Conservation (phyloP, 306 rosid species). For the Rubus idaeus region DNA sequence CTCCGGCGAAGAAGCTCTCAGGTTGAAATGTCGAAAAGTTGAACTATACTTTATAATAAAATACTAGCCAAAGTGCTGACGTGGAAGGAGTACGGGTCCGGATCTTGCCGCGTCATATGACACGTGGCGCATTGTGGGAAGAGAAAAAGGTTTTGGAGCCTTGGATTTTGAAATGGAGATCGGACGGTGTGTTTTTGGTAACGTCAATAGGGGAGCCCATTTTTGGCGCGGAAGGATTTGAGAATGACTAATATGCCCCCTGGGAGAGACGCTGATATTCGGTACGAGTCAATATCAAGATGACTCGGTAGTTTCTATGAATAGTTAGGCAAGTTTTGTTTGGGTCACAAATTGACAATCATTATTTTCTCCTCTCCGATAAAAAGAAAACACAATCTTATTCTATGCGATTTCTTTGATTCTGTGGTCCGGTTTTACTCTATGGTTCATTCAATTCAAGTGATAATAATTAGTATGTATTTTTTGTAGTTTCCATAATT, state of each 20-base stretch:
- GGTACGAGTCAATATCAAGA: too few species aligned
- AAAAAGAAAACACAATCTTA: neutral
- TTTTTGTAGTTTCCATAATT: too few species aligned
- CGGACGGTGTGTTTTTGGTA: neutral
- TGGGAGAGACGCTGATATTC: too few species aligned
- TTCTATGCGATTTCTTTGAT: neutral
- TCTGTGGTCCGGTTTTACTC: neutral
- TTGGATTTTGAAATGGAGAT: neutral
- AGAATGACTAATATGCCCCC: too few species aligned
- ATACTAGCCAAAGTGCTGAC: conserved; percentile 1
- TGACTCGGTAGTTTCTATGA: too few species aligned
- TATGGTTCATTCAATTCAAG: neutral
- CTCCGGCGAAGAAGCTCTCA: too few species aligned
- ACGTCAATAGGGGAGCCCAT: neutral
- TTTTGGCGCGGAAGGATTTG: neutral
- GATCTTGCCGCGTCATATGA: neutral
- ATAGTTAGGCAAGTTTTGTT: neutral
- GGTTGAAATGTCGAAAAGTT: too few species aligned
- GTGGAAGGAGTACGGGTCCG: conserved; percentile 17
- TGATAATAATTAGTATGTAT: too few species aligned
- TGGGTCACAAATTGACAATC: neutral
- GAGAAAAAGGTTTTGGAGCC: conserved; percentile 9
- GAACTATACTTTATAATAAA: too few species aligned
- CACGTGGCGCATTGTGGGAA: conserved; percentile 14
- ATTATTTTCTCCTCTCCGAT: neutral